Evolutionary conservation across 192 early-diverging fungal genomes (phyloP).

Genomic region (Umbelopsis sp.): DNA sequence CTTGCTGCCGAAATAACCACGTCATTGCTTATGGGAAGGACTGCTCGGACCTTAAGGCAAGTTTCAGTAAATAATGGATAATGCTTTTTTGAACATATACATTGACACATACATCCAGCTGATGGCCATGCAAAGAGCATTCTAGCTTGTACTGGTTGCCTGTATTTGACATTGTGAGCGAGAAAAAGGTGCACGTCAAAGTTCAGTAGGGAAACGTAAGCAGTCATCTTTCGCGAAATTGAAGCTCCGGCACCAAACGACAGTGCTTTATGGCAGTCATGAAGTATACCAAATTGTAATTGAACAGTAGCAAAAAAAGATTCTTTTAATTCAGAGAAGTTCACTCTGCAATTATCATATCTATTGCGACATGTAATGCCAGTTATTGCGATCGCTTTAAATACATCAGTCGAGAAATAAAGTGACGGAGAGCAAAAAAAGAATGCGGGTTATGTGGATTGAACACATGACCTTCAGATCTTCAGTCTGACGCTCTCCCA

Average conservation of each 20-base stretch:
- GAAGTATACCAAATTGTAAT: too few species aligned
- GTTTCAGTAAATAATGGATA: not conserved
- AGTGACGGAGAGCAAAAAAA: not conserved
- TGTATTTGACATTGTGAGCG: not conserved
- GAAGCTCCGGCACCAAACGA: not conserved
- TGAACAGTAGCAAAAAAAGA: too few species aligned
- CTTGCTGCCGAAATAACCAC: conserved; percentile 71
- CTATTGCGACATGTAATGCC: too few species aligned
- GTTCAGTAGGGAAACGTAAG: not conserved
- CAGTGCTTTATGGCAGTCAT: too few species aligned
- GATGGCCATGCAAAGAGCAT: conserved; percentile 53
- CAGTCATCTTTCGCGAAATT: not conserved
- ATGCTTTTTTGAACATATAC: not conserved
- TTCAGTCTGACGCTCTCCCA: conserved; percentile 62
- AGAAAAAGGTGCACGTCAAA: not conserved
- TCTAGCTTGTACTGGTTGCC: conserved; percentile 44
- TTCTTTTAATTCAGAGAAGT: too few species aligned
- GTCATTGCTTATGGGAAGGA: conserved; percentile 58
- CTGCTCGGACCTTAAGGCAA: conserved; percentile 63
- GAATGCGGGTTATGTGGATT: conserved; percentile 13
- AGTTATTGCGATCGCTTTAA: too few species aligned
- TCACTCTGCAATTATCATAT: too few species aligned
- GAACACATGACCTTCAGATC: conserved; percentile 52
- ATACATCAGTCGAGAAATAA: too few species aligned
- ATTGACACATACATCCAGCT: conserved; percentile 45